Conservation (phyloP, 495 filamentous ascomycete species). For the Penicillium simplicissimum region DNA sequence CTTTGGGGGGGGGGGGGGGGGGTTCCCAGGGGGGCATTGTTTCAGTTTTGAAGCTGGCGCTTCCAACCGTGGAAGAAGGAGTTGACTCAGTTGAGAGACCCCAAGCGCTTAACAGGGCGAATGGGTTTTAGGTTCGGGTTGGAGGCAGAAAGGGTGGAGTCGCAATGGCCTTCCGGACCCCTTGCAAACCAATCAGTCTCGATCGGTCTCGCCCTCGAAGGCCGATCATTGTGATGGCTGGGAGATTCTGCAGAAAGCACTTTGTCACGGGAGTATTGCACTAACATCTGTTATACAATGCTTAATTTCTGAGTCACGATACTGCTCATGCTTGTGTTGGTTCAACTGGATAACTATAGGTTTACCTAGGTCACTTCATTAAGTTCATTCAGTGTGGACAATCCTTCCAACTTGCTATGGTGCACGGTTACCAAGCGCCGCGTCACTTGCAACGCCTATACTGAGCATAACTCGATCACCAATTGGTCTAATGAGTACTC, state of each 20-base stretch:
- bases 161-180: not conserved
- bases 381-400: not conserved
- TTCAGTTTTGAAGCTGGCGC: constrained; percentile 8
- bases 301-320: not conserved
- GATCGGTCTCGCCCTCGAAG: not conserved
- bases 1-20: no score
- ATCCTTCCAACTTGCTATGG: not conserved
- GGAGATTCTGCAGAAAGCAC: not conserved
- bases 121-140: not conserved
- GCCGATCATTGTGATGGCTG: constrained; percentile 1
- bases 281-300: not conserved
- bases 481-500: not conserved
- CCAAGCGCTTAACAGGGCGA: constrained; percentile 4
- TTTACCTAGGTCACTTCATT: not conserved
- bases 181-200: not conserved
- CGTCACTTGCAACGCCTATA: not conserved
- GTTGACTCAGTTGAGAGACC: not conserved
- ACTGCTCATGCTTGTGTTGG: not conserved
- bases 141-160: not conserved
- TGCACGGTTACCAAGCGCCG: not conserved
- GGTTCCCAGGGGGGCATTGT: constrained; percentile 1
- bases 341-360: not conserved
- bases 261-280: not conserved
- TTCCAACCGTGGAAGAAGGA: not conserved
- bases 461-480: no score